Evolutionary conservation across 78 protist genomes (phyloP), one percentile per base, ranked within the genome.

Genomic region (Planoprotostelium fungivorum): DNA sequence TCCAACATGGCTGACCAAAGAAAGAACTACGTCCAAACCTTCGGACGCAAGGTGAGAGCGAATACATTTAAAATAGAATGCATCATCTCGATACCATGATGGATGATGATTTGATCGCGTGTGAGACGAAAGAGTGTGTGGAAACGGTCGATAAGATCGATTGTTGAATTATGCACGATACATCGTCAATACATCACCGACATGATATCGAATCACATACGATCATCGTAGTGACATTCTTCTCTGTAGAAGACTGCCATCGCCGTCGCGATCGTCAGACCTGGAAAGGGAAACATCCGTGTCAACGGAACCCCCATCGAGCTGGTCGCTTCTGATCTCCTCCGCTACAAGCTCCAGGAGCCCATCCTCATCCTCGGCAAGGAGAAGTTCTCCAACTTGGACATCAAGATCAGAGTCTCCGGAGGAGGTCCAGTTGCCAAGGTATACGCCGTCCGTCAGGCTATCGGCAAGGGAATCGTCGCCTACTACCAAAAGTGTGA

Each of bases 401-500:
- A 99, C 96, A 99, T 99, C 94, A 97, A 99, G 89, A 96, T 99
- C 89, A 91, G 99, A 73, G 99, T 98, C 85, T n/a, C 89, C 83
- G 99, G 99, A 87, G 99, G 99, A 90, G 99, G 99, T 89, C 89
- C 94, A 85, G 92, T 93, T 16, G 5, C 73, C 16, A 5, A 51
- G 73, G 16, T 51, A 5, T 51, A 51, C 34, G 99, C 99, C 90
- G 90, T 98, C 96, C 97, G 99, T 36, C 99, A 99, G 95, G 99
- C 99, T 31, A 92, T 99, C 38, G 98, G 99, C 93, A 97, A 97
- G 96, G 96, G 97, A 36, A 36, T 99, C 38, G 99, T 98, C 37
- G 99, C 99, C 85, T 99, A 90, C 98, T 89, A 98, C 96, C 99
- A 98, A 91, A 99, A 99, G 97, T 99, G 91, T 95, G n/a, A 0